Evolutionary conservation across 2,329 filamentous ascomycete genomes (phyloP).

Genomic region (Tothia fuscella): DNA sequence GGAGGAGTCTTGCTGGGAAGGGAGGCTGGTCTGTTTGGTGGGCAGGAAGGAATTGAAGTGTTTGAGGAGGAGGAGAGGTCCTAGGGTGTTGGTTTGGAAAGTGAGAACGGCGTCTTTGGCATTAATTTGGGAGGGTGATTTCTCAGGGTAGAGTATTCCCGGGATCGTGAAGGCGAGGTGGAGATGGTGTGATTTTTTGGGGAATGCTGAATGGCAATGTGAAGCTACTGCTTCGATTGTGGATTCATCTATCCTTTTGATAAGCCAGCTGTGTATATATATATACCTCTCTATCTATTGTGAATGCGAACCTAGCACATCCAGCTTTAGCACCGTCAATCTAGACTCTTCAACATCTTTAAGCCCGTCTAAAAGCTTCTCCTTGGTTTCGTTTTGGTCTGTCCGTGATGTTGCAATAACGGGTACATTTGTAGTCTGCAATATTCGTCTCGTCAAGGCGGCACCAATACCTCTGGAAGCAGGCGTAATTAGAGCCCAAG

Average conservation of each 20-base stretch:
- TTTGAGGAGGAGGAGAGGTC: constrained; percentile 65
- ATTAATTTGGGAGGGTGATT: constrained; percentile 53
- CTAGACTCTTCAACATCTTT: constrained; percentile 33
- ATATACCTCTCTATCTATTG: neutral
- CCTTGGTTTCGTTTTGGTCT: constrained; percentile 37
- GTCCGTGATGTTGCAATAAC: constrained; percentile 49
- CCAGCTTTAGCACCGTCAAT: constrained; percentile 40
- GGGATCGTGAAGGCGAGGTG: constrained; percentile 59
- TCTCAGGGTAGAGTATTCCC: constrained; percentile 63
- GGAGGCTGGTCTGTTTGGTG: constrained; percentile 33
- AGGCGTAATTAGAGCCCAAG: constrained; percentile 43
- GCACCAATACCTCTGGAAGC: constrained; percentile 53
- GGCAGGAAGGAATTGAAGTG: constrained; percentile 61
- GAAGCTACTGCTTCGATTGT: constrained; percentile 47
- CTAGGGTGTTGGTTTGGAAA: constrained; percentile 62
- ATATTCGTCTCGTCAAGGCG: constrained; percentile 45
- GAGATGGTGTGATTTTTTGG: constrained; percentile 42
- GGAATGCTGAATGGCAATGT: constrained; percentile 42
- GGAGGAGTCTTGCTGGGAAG: constrained; percentile 18
- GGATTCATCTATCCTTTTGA: constrained; percentile 41
- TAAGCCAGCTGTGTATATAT: neutral
- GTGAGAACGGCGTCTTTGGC: constrained; percentile 50
- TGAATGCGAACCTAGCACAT: constrained; percentile 40
- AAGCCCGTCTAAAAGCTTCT: constrained; percentile 39
- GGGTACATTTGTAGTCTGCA: constrained; percentile 45